Base-by-base conservation (phyloP, 2,329 filamentous ascomycete genomes). In the Fusarium ambrosium region DNA sequence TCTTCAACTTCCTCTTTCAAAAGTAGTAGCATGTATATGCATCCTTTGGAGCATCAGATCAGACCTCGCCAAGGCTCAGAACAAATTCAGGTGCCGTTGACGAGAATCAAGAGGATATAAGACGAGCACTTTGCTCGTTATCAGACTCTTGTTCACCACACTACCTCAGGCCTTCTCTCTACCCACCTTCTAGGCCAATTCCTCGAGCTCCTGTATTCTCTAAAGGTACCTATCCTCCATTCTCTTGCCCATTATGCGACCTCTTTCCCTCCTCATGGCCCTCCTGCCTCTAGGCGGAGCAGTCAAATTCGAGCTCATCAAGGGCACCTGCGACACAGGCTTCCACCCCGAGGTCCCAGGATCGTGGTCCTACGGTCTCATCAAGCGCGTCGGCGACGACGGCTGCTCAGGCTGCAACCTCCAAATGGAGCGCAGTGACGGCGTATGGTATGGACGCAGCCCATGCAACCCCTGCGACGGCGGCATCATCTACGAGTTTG, bases 261-360 rank as follows among this genome's bases (percentile, higher is more conserved):
- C 36, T 48, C 43, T 27, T 41, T 16, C 34, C 16, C 10, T 41
- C 6, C 36, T 60, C n/a, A 16, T 60, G 34, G 36, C 56, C 36
- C 56, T 60, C n/a, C 36, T 60, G 18, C 36, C 56, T 60, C 34
- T 43, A 2, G 36, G 56, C 11, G 56, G 20, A 22, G 56, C 56
- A 16, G 56, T 43, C 13, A 22, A 60, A 24, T 60, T 60, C 22
- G 56, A 60, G 8, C 56, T 60, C 56, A 60, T 60, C 56, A 60
- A 36, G 22, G 56, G 56, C 22, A 29, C 37, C 22, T 60, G 56
- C 56, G 56, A 60, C 16, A 60, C 56, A 13, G 56, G 56, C 34
- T 60, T 39, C 34, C 36, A 39, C 10, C 56, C 56, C 8, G 22
- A 27, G 6, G 56, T 60, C 14, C 56, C 56, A 11, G 56, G 56